phyloP scores from a whole-genome alignment of 805 yeast genomes.

The Metschnikowia amazonensis region DNA sequence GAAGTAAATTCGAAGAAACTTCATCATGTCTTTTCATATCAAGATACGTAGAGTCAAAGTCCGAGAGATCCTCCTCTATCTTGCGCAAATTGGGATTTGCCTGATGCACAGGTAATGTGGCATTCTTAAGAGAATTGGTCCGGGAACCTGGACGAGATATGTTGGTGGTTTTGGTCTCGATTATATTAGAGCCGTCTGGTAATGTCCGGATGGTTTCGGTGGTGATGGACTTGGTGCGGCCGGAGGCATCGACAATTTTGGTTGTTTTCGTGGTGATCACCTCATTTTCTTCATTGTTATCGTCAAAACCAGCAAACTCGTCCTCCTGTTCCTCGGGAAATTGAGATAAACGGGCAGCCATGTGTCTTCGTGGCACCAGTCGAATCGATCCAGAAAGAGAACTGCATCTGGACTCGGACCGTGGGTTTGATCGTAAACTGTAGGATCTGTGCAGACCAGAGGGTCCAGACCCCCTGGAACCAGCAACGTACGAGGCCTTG shows the following conservation, averaged over 20 bases:
- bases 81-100: constrained; percentile 27
- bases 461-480: constrained; percentile 18
- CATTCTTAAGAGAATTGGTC: constrained; percentile 24
- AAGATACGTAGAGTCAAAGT: constrained; percentile 40
- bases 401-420: constrained; percentile 2
- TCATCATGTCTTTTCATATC: constrained; percentile 11
- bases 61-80: constrained; percentile 42
- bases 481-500: constrained; percentile 35
- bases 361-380: too few relatives aligned
- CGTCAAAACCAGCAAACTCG: constrained; percentile 18
- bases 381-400: constrained; percentile 5
- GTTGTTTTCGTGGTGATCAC: constrained; percentile 46
- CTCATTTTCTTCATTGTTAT: constrained; percentile 19
- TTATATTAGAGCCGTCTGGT: constrained; percentile 42
- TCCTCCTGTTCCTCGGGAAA: constrained; percentile 19
- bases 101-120: constrained; percentile 17
- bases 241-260: constrained; percentile 46
- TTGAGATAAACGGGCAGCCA: too few relatives aligned
- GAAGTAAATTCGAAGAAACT: background rate
- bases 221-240: constrained; percentile 54
- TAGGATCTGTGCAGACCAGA: constrained; percentile 1
- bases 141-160: constrained; percentile 34
- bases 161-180: constrained; percentile 41
- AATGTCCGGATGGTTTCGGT: constrained; percentile 48
- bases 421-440: background rate